Evolutionary conservation across 176 grass and related monocot genomes (phyloP), one percentile per base, ranked within the genome.

Genomic region (Aegilops longissima): DNA sequence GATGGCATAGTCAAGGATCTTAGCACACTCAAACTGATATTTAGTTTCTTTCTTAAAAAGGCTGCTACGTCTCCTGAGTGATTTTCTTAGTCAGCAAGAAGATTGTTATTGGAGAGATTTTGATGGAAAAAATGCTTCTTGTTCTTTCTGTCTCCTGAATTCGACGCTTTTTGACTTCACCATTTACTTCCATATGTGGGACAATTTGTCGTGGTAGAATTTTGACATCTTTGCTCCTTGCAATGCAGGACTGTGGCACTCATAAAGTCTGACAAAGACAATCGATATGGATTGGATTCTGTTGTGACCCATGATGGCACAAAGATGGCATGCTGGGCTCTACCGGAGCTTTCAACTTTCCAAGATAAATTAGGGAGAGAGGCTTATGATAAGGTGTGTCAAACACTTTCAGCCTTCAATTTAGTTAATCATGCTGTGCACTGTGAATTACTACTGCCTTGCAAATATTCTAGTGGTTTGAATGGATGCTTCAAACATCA

Each of bases 191-290:
- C n/a, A 59, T 62, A 67, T 45, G 17, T 35, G n/a, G 9, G 36
- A 54, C 14, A 79, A 29, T 35, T 70, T 18, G 25, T 33, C 5
- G 7, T 0, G 1, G 16, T 72, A 12, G 23, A 24, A 5, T 66
- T 77, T 45, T 83, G 36, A 75, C 38, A 61, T 51, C 78, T 30
- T 79, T 38, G 39, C 1, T 30, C 34, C 35, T 25, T 84, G 24
- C 5, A 23, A 76, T 85, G 34, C 90, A 98, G 96, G 88, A 92
- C 40, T 31, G 88, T 92, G 64, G 93, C 88, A 24, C 77, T 98
- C 73, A 87, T 98, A 73, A 98, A 96, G 73, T 95, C 96, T 12
- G 85, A 94, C 71, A 98, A 95, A 63, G 92, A 98, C 77, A 95
- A 82, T 12, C 86, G 93, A 82, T 98, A 98, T 61, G 90, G 84